Evolutionary conservation across 2,329 filamentous ascomycete genomes (phyloP), one percentile per base, ranked within the genome.

Genomic region (Zasmidium angulare): DNA sequence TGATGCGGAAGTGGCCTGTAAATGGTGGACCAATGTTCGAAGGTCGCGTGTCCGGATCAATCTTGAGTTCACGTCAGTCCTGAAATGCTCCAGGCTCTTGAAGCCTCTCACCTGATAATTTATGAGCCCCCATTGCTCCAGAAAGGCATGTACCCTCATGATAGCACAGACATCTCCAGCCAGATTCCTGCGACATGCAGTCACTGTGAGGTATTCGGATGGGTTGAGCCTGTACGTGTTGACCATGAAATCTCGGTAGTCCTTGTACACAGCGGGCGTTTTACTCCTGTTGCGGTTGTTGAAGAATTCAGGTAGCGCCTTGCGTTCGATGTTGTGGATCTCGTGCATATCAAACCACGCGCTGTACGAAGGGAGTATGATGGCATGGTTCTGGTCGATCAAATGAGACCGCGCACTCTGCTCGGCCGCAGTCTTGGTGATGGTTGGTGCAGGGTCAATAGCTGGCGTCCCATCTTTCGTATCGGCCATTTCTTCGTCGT

Each of bases 161-260:
- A 99, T 99, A 43, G 95, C 93, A 78, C 95, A 99, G 29, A 99
- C 95, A 76, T 99, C 95, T 65, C 95, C 95, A 21, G 95, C 95
- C 71, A 99, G 78, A 75, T 99, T 99, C 67, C 95, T 86, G 64
- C 95, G 85, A 74, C 95, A 99, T 53, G 95, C 95, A 11, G 95
- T 99, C 56, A 99, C 93, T 3, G 95, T 99, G 56, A 99, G 83
- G 72, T 99, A 99, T 76, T 99, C 95, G 55, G 92, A 85, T 3
- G 95, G 95, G 73, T 98, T 99, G 58, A 99, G 81, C 40, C 95
- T 89, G 77, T 99, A 99, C 14, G 95, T 98, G 79, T 99, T 99
- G 79, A 99, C 92, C 95, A 99, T 99, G 74, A 99, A 99, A 73
- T 99, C 95, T 68, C 95, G 89, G 77, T 99, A 99, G 74, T 99